A percentile compares a stretch with the other conserved stretches of the same genome.
phyloP scores from a whole-genome alignment of 2,329 filamentous ascomycete genomes.

The Colletotrichum graminicola region DNA sequence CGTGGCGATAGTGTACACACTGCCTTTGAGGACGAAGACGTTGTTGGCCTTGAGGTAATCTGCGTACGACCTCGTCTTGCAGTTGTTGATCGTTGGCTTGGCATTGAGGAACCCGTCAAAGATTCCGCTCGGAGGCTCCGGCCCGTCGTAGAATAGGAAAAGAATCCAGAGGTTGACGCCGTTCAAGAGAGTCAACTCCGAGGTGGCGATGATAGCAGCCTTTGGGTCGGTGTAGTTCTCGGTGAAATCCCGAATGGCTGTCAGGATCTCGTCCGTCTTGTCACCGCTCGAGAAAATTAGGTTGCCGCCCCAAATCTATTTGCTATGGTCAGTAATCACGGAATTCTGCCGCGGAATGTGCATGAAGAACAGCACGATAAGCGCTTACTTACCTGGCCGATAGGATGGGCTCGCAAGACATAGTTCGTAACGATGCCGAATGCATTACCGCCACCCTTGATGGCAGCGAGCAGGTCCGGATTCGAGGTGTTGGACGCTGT shows the following conservation, averaged over 20 bases:
- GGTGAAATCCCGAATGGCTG: conserved; percentile 66
- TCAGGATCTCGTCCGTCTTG: conserved; percentile 54
- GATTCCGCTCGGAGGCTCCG: conserved; percentile 61
- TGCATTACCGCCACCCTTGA: conserved; percentile 69
- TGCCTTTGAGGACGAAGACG: conserved; percentile 50
- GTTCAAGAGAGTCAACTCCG: conserved; percentile 58
- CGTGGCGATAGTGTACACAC: conserved; percentile 54
- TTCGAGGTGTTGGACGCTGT: conserved; percentile 57
- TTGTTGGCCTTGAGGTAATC: conserved; percentile 58
- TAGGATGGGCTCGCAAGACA: conserved; percentile 56
- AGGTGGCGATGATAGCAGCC: conserved; percentile 70
- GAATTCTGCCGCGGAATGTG: background rate
- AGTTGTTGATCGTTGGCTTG: conserved; percentile 56
- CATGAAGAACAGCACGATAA: background rate
- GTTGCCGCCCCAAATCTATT: conserved; percentile 59
- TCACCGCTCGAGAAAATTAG: conserved; percentile 51
- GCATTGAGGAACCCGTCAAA: conserved; percentile 69
- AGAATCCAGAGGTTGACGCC: conserved; percentile 68
- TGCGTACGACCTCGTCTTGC: conserved; percentile 61
- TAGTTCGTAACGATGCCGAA: conserved; percentile 65
- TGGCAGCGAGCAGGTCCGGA: conserved; percentile 63
- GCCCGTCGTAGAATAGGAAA: conserved; percentile 74
- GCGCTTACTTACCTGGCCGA: conserved; percentile 45
- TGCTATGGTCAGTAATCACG: too few relatives aligned
- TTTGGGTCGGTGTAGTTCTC: conserved; percentile 68